phyloP scores from a whole-genome alignment of 495 filamentous ascomycete species.

The Trichocladium antarcticum region DNA sequence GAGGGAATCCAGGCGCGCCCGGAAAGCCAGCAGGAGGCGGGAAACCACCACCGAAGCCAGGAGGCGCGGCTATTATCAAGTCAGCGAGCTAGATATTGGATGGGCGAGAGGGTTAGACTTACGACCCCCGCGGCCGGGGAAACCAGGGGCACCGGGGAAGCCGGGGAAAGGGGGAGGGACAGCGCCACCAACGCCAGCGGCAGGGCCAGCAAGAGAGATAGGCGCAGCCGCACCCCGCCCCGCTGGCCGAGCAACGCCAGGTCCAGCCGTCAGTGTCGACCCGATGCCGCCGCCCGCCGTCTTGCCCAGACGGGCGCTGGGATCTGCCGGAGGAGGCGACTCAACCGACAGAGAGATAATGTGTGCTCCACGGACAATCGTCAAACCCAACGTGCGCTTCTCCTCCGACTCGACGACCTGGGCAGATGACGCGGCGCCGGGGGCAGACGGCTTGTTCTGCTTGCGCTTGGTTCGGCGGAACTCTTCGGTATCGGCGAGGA shows the following conservation, averaged over 20 bases:
- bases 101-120: slow-evolving; percentile 33
- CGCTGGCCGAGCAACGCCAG: slow-evolving; percentile 84
- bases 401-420: slow-evolving; percentile 80
- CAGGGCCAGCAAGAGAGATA: slow-evolving; percentile 74
- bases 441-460: slow-evolving; percentile 63
- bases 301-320: slow-evolving; percentile 76
- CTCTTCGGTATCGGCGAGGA: slow-evolving; percentile 97
- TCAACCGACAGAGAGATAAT: slow-evolving; percentile 93
- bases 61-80: slow-evolving; percentile 42
- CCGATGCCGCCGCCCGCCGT: slow-evolving; percentile 55
- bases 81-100: no score
- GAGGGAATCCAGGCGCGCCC: slow-evolving; percentile 43
- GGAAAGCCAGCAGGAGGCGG: slow-evolving; percentile 37
- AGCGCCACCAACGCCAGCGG: slow-evolving; percentile 76
- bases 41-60: slow-evolving; percentile 48
- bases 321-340: slow-evolving; percentile 91
- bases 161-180: slow-evolving; percentile 59
- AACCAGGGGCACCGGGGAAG: slow-evolving; percentile 61
- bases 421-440: slow-evolving; percentile 44
- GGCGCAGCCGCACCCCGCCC: slow-evolving; percentile 70
- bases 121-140: slow-evolving; percentile 68
- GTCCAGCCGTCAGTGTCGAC: slow-evolving; percentile 64
- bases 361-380: slow-evolving; percentile 85
- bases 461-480: slow-evolving; percentile 92
- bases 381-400: slow-evolving; percentile 89